These are phyloP conservation scores for Aureobasidium melanogenum DNA, from an alignment of 2,329 filamentous ascomycete genomes.

Conservation along the genomic window DNA sequence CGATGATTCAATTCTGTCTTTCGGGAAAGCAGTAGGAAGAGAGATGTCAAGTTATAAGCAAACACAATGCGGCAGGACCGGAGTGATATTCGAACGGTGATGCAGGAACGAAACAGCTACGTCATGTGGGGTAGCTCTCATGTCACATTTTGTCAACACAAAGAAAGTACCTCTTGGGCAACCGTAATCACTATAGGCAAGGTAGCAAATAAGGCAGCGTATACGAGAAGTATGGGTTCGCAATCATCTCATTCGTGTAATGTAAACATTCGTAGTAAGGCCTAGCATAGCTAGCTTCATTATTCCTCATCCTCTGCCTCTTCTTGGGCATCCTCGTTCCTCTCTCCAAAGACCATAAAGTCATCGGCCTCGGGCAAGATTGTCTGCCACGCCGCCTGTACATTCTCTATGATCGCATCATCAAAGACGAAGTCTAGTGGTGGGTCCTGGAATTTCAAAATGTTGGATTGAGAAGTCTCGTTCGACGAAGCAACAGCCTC, in stretches of 20 bases:
- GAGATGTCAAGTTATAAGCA: background rate
- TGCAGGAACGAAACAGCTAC: constrained; percentile 4
- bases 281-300: background rate
- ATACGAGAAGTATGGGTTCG: background rate
- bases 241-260: background rate
- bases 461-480: constrained; percentile 26
- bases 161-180: background rate
- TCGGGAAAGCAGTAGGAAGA: background rate
- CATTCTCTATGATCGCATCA: constrained; percentile 57
- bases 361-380: constrained; percentile 45
- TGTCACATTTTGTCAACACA: background rate
- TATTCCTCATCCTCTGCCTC: constrained; percentile 32
- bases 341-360: constrained; percentile 74
- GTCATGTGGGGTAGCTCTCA: constrained; percentile 6
- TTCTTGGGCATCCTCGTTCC: constrained; percentile 54
- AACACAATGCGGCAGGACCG: background rate
- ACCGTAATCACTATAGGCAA: background rate
- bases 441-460: constrained; percentile 50
- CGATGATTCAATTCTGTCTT: background rate
- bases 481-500: constrained; percentile 19
- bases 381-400: constrained; percentile 61
- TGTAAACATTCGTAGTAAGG: background rate
- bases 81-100: background rate
- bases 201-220: background rate
- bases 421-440: constrained; percentile 64